Conservation (phyloP, 108 stramenopile genomes). For the Fragilaria radians region DNA sequence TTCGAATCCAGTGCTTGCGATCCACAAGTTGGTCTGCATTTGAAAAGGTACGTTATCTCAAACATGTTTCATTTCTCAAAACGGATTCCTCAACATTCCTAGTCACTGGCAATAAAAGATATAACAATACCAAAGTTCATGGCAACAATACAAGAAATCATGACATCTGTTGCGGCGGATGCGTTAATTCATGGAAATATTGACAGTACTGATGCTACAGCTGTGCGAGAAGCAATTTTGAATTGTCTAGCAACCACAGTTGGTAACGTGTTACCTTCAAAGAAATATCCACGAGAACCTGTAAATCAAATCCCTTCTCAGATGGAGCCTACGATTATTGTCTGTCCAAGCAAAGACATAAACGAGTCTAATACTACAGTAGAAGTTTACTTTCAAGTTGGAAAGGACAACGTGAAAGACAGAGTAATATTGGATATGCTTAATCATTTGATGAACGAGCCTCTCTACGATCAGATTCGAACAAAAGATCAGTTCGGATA, state of each 20-base stretch:
- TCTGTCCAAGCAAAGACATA: slow-evolving; percentile 52
- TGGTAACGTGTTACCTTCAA: slow-evolving; percentile 35
- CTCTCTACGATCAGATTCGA: slow-evolving; percentile 64
- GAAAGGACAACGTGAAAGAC: slow-evolving; percentile 54
- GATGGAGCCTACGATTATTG: slow-evolving; percentile 12
- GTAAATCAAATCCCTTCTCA: slow-evolving; percentile 36
- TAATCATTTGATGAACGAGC: slow-evolving; percentile 69
- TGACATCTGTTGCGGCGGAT: slow-evolving; percentile 49
- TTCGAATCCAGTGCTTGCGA: slow-evolving; percentile 60
- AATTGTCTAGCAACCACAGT: slow-evolving; percentile 24
- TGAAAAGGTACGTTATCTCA: slow-evolving; percentile 25
- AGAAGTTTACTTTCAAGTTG: slow-evolving; percentile 79
- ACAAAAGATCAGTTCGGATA: slow-evolving; percentile 68
- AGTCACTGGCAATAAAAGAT: slow-evolving; percentile 37
- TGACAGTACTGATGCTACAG: slow-evolving; percentile 33
- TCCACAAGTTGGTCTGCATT: slow-evolving; percentile 46
- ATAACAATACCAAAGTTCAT: slow-evolving; percentile 39
- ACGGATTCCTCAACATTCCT: neutral
- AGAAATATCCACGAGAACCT: slow-evolving; percentile 47
- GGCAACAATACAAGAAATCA: slow-evolving; percentile 29
- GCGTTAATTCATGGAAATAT: slow-evolving; percentile 71
- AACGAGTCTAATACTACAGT: slow-evolving; percentile 70
- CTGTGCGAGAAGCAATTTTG: slow-evolving; percentile 33
- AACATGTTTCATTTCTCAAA: neutral
- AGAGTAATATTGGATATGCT: slow-evolving; percentile 67